Evolutionary conservation across 371 early-diverging fungal genomes (phyloP).

Genomic region (Mortierella sp.): DNA sequence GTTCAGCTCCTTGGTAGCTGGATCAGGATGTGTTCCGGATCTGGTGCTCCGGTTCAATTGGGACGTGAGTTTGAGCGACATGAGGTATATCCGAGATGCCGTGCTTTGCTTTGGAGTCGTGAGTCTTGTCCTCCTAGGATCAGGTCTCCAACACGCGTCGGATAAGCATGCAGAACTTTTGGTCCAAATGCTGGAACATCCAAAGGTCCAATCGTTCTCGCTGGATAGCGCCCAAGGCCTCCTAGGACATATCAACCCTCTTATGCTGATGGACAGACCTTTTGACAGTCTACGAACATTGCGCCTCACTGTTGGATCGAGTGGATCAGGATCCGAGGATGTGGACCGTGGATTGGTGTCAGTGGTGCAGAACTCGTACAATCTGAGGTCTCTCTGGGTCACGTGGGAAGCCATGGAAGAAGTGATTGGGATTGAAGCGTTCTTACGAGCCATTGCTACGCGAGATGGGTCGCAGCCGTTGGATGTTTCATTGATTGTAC

Average conservation of each 20-base stretch:
- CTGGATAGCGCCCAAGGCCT: slow-evolving; percentile 3
- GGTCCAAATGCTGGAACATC: background rate
- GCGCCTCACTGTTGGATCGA: background rate
- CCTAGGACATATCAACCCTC: background rate
- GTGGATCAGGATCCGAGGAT: background rate
- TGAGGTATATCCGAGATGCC: background rate
- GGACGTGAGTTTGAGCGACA: slow-evolving; percentile 10
- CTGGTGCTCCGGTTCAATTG: slow-evolving; percentile 3
- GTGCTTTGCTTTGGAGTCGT: background rate
- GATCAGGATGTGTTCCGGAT: background rate
- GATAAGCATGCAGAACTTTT: background rate
- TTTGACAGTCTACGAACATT: background rate
- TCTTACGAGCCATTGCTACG: background rate
- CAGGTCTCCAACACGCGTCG: background rate
- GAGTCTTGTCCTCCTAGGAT: background rate
- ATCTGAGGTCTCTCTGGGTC: background rate
- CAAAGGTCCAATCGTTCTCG: background rate
- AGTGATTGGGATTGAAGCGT: background rate
- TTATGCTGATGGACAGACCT: background rate
- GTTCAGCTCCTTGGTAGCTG: slow-evolving; percentile 6
- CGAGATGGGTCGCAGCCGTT: background rate
- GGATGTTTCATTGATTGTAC: background rate
- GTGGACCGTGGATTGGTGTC: background rate
- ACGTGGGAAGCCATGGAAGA: slow-evolving; percentile 1
- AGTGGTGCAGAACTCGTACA: background rate